phyloP scores from a whole-genome alignment of 169 alveolate species.

The Cryptosporidium ubiquitum region DNA sequence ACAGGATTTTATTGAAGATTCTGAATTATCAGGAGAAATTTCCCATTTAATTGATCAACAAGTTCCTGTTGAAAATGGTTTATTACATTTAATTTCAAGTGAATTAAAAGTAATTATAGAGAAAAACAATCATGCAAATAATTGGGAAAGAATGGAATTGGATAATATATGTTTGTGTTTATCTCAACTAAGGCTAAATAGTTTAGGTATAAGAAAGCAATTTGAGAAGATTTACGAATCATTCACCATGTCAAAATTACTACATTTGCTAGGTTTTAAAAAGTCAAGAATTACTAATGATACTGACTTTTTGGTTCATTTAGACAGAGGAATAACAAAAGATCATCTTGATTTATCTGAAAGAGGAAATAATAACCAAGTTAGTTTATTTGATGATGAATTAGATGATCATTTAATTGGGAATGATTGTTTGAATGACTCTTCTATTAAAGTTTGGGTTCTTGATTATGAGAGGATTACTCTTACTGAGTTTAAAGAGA shows the following conservation, averaged over 20 bases:
- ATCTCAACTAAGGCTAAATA: slow-evolving; percentile 34
- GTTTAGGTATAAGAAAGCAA: slow-evolving; percentile 19
- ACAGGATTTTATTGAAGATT: slow-evolving; percentile 32
- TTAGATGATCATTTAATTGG: background rate
- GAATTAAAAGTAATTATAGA: slow-evolving; percentile 27
- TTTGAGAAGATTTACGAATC: slow-evolving; percentile 16
- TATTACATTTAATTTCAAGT: slow-evolving; percentile 17
- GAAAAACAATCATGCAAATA: background rate
- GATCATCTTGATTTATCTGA: background rate
- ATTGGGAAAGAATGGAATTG: slow-evolving; percentile 15
- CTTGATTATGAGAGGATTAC: slow-evolving; percentile 19
- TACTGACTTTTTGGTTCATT: slow-evolving; percentile 5
- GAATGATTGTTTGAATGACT: slow-evolving; percentile 2
- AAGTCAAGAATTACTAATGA: slow-evolving; percentile 4
- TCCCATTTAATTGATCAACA: background rate
- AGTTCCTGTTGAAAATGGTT: slow-evolving; percentile 26
- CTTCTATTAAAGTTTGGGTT: slow-evolving; percentile 11
- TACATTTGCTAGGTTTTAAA: slow-evolving; percentile 42
- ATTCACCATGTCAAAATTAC: background rate
- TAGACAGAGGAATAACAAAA: slow-evolving; percentile 30
- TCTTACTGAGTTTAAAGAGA: background rate
- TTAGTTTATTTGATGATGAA: slow-evolving; percentile 10
- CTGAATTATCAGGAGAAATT: background rate
- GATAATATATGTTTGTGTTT: slow-evolving; percentile 17
- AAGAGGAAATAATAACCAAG: background rate